Evolutionary conservation across 2,329 filamentous ascomycete species (phyloP).

Genomic region (Fusarium nurragi): DNA sequence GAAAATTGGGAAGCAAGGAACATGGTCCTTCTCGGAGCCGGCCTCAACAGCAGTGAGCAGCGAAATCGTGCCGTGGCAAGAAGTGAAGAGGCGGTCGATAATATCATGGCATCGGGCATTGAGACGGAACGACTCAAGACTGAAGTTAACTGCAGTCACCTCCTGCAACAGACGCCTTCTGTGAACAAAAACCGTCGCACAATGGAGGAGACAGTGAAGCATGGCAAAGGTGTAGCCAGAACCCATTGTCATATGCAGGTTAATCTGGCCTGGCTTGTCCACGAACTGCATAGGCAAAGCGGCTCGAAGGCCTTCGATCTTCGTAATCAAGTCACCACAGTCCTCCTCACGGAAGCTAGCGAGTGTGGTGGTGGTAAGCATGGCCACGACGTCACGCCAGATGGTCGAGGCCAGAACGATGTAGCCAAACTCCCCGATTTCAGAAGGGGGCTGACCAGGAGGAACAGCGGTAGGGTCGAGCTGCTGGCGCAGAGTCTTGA

Average conservation of each 20-base stretch:
- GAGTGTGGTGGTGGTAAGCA: constrained; percentile 65
- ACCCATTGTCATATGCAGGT: constrained; percentile 71
- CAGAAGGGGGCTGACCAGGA: constrained; percentile 53
- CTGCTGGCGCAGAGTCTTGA: constrained; percentile 63
- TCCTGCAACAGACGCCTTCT: constrained; percentile 67
- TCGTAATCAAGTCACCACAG: constrained; percentile 60
- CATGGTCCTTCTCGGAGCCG: constrained; percentile 65
- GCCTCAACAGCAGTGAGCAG: constrained; percentile 65
- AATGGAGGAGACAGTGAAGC: constrained; percentile 69
- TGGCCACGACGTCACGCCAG: constrained; percentile 70
- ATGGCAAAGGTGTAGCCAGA: constrained; percentile 70
- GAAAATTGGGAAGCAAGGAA: constrained; percentile 70
- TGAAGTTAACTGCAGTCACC: constrained; percentile 63
- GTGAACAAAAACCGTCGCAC: constrained; percentile 69
- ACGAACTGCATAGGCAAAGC: constrained; percentile 67
- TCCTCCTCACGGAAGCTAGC: constrained; percentile 64
- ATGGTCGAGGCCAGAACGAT: constrained; percentile 69
- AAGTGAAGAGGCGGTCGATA: constrained; percentile 66
- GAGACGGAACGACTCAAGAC: constrained; percentile 63
- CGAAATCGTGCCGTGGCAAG: constrained; percentile 67
- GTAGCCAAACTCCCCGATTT: constrained; percentile 69
- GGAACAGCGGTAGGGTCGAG: constrained; percentile 49
- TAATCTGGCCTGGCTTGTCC: constrained; percentile 69
- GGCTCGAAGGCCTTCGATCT: constrained; percentile 64
- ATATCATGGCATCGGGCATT: constrained; percentile 61